Evolutionary conservation across 2,329 filamentous ascomycete species (phyloP).

Genomic region (Alternaria gaisen): DNA sequence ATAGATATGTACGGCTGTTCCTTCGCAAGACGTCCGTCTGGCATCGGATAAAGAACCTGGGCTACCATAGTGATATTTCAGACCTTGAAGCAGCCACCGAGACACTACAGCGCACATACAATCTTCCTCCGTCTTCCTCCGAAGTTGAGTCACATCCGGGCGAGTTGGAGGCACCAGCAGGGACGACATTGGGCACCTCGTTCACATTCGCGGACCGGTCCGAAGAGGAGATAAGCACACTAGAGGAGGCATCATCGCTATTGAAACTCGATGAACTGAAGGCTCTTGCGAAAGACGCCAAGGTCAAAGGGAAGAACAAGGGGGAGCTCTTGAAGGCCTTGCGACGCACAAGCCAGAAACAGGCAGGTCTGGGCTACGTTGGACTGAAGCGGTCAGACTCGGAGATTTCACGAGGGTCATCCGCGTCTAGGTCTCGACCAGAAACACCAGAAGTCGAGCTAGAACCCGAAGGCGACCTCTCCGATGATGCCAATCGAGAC

Average conservation of each 20-base stretch:
- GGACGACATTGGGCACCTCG: slow-evolving; percentile 59
- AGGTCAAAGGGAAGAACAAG: slow-evolving; percentile 88
- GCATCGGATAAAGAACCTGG: slow-evolving; percentile 81
- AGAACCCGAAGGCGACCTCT: slow-evolving; percentile 39
- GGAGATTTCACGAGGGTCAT: slow-evolving; percentile 62
- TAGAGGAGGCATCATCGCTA: slow-evolving; percentile 85
- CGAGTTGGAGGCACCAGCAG: slow-evolving; percentile 59
- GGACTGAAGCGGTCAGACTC: slow-evolving; percentile 72
- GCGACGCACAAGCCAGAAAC: slow-evolving; percentile 75
- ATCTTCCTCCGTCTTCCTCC: slow-evolving; percentile 61
- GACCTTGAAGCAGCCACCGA: slow-evolving; percentile 73
- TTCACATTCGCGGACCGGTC: slow-evolving; percentile 87
- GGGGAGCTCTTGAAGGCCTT: slow-evolving; percentile 78
- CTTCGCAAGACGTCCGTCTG: slow-evolving; percentile 89
- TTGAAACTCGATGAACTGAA: slow-evolving; percentile 91
- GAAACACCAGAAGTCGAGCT: slow-evolving; percentile 51
- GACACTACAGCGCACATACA: slow-evolving; percentile 67
- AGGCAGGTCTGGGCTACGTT: slow-evolving; percentile 76
- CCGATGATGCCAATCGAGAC: slow-evolving; percentile 68
- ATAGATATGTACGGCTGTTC: slow-evolving; percentile 89
- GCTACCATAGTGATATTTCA: slow-evolving; percentile 83
- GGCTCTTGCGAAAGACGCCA: slow-evolving; percentile 81
- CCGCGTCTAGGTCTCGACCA: slow-evolving; percentile 43
- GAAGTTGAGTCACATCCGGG: slow-evolving; percentile 55
- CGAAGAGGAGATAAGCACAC: slow-evolving; percentile 73